Percentiles rank a stretch among this genome's conserved stretches.
Evolutionary conservation across 2,329 filamentous ascomycete species (phyloP).

Genomic region (Aspergillus tubingensis): DNA sequence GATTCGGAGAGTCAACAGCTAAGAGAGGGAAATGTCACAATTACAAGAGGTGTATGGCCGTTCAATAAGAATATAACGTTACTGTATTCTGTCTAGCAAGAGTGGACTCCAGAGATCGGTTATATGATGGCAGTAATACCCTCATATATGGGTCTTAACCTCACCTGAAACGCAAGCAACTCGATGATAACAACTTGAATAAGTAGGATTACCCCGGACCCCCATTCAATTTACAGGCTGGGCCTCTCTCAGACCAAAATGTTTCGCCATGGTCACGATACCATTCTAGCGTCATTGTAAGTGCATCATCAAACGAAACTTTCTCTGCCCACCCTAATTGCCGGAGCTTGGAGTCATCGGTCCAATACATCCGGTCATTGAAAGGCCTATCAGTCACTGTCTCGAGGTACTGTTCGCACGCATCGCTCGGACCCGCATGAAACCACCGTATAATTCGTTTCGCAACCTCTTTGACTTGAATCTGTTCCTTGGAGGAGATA

Average conservation of each 20-base stretch:
- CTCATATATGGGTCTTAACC: neutral
- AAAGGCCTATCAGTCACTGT: conserved; percentile 78
- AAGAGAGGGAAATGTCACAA: too few relatives aligned
- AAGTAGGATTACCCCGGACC: neutral
- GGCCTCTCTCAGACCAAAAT: neutral
- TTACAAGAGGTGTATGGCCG: too few relatives aligned
- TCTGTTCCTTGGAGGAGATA: conserved; percentile 74
- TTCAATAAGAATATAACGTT: too few relatives aligned
- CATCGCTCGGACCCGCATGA: conserved; percentile 60
- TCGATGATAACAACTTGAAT: neutral
- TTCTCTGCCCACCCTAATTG: conserved; percentile 70
- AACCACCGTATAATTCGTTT: conserved; percentile 59
- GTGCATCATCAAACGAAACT: conserved; percentile 66
- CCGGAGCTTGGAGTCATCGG: conserved; percentile 68
- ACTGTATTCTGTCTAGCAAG: too few relatives aligned
- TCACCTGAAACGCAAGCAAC: neutral
- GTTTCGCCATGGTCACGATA: neutral
- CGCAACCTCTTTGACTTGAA: conserved; percentile 74
- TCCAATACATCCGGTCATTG: conserved; percentile 73
- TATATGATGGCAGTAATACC: too few relatives aligned
- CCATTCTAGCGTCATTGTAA: conserved; percentile 57
- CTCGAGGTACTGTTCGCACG: conserved; percentile 65
- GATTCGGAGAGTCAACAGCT: too few relatives aligned
- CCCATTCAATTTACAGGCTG: neutral
- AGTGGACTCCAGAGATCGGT: too few relatives aligned